phyloP scores from a whole-genome alignment of 352 stramenopile genomes.

The Pythium coloratum region DNA sequence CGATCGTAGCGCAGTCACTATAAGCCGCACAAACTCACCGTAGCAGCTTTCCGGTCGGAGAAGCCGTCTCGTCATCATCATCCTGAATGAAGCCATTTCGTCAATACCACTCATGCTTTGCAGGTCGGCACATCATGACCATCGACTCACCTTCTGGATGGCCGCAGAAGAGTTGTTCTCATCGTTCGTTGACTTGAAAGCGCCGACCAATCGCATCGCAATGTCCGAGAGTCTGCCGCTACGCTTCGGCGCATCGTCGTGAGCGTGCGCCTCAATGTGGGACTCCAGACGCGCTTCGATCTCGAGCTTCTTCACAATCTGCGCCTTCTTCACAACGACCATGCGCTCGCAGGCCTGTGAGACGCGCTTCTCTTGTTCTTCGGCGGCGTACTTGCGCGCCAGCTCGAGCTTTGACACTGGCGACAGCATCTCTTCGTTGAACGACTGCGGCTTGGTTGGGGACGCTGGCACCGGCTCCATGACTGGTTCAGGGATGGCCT shows the following conservation, averaged over 20 bases:
- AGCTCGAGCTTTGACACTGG: conserved; percentile 77
- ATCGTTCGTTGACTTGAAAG: conserved; percentile 24
- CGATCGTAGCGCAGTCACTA: not conserved
- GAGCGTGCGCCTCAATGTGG: conserved; percentile 25
- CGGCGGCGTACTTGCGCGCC: conserved; percentile 50
- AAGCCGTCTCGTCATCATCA: conserved; percentile 12
- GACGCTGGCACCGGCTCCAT: conserved; percentile 30
- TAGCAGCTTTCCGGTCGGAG: conserved; percentile 35
- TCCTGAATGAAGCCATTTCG: not conserved
- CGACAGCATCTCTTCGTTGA: conserved; percentile 55
- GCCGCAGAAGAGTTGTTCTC: conserved; percentile 1
- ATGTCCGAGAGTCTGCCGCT: conserved; percentile 24
- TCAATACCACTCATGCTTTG: not conserved
- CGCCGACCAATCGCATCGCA: conserved; percentile 25
- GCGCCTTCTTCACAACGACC: conserved; percentile 48
- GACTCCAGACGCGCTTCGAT: conserved; percentile 44
- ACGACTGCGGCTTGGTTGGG: conserved; percentile 30
- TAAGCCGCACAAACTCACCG: conserved; percentile 22
- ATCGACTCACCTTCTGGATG: conserved; percentile 4
- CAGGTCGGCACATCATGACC: not conserved
- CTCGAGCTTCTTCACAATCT: conserved; percentile 60
- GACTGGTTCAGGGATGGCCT: conserved; percentile 16
- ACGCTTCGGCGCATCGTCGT: conserved; percentile 35
- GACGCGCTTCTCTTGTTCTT: conserved; percentile 75
- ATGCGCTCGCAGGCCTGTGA: conserved; percentile 58